phyloP scores from a whole-genome alignment of 2,329 filamentous ascomycete genomes.

The Fusarium chaquense region DNA sequence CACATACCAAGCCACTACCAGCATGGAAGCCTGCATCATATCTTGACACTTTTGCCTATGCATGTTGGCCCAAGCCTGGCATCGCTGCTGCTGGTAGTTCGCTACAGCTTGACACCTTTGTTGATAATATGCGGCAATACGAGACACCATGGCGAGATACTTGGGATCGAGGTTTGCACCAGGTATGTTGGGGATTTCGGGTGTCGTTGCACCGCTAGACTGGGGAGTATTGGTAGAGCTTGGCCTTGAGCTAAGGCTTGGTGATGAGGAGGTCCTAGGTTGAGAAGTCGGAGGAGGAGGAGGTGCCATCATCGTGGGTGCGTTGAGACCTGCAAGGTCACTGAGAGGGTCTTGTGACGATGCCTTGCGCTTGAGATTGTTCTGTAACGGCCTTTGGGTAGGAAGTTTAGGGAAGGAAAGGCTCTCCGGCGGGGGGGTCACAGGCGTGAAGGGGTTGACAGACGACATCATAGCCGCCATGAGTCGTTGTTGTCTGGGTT shows the following conservation, averaged over 20 bases:
- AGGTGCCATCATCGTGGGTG: conserved; percentile 41
- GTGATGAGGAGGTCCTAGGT: conserved; percentile 40
- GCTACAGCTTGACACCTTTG: conserved; percentile 61
- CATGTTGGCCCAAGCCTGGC: conserved; percentile 61
- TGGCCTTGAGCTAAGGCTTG: conserved; percentile 37
- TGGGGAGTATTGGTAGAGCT: conserved; percentile 33
- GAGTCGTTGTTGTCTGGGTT: conserved; percentile 34
- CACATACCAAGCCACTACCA: conserved; percentile 64
- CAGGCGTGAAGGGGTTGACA: conserved; percentile 49
- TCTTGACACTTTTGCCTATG: conserved; percentile 62
- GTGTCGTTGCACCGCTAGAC: conserved; percentile 39
- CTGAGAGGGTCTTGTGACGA: conserved; percentile 44
- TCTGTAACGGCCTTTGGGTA: conserved; percentile 47
- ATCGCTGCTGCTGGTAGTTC: conserved; percentile 61
- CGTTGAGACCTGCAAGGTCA: conserved; percentile 34
- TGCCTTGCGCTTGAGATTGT: conserved; percentile 46
- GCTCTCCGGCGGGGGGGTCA: conserved; percentile 49
- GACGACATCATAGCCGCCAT: conserved; percentile 51
- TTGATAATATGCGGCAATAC: conserved; percentile 63
- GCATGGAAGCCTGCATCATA: conserved; percentile 62
- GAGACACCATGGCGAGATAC: conserved; percentile 60
- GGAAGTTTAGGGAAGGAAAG: conserved; percentile 50
- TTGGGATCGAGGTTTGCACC: conserved; percentile 55
- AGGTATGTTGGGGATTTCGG: conserved; percentile 39
- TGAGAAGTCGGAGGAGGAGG: conserved; percentile 45